Percentiles rank a stretch among this genome's conserved stretches.
Conservation (phyloP, 306 rosid species). For the Vicia faba region DNA sequence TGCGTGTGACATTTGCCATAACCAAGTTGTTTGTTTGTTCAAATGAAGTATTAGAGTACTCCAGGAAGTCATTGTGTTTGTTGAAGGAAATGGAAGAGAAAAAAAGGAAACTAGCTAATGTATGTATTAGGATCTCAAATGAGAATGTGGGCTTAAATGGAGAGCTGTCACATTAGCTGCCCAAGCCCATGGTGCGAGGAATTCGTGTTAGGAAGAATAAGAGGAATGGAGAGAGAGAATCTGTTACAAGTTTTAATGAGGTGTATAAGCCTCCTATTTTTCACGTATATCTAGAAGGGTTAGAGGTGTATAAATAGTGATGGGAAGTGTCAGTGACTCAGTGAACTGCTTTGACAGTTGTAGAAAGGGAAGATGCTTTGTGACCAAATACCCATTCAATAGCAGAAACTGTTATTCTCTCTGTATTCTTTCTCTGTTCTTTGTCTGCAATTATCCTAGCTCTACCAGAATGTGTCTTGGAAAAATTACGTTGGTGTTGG, state of each 20-base stretch:
- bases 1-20: conserved; percentile 14
- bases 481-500: background rate
- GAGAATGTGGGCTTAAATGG: background rate
- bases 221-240: background rate
- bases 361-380: too few relatives aligned
- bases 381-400: too few relatives aligned
- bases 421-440: too few relatives aligned
- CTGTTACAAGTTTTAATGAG: background rate
- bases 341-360: too few relatives aligned
- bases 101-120: conserved; percentile 22
- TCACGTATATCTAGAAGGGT: too few relatives aligned
- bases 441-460: too few relatives aligned
- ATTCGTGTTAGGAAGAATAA: background rate
- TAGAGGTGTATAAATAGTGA: too few relatives aligned
- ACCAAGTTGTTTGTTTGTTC: conserved; percentile 20
- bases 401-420: too few relatives aligned
- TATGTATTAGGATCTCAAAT: background rate
- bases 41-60: conserved; percentile 10
- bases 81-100: conserved; percentile 29
- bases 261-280: too few relatives aligned
- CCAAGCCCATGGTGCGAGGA: background rate
- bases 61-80: background rate
- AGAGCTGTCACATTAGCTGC: background rate
- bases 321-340: too few relatives aligned
- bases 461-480: background rate